A percentile compares a stretch with the other conserved stretches of the same genome.
Conservation (phyloP, 2,329 filamentous ascomycete genomes). For the Colletotrichum orbiculare region DNA sequence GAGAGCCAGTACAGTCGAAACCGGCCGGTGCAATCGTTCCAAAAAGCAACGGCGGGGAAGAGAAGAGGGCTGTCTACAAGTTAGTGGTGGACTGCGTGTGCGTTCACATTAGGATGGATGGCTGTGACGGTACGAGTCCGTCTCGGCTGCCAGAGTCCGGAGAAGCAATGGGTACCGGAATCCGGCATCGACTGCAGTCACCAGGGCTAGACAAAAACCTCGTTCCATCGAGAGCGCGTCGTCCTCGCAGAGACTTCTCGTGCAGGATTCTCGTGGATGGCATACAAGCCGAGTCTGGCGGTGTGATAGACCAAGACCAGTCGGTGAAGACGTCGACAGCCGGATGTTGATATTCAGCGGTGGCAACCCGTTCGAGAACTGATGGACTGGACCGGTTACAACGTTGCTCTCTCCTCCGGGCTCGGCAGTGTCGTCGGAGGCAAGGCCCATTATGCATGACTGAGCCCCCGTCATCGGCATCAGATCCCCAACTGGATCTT, state of each 20-base stretch:
- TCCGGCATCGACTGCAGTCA: neutral
- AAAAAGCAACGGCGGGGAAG: too few relatives aligned
- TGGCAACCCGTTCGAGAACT: constrained; percentile 13
- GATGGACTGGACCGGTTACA: constrained; percentile 11
- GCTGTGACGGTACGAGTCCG: neutral
- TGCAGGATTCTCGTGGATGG: constrained; percentile 1
- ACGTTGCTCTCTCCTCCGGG: constrained; percentile 2
- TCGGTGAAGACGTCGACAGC: constrained; percentile 9
- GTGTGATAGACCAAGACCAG: constrained; percentile 14
- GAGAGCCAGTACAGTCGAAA: too few relatives aligned
- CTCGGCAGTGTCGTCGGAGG: constrained; percentile 17
- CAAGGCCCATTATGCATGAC: constrained; percentile 16
- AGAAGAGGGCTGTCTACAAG: too few relatives aligned
- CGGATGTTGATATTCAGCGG: constrained; percentile 28
- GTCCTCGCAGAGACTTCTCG: too few relatives aligned
- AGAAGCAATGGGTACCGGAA: constrained; percentile 24
- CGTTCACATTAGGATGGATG: neutral
- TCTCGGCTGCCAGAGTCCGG: constrained; percentile 4
- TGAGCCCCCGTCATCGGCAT: constrained; percentile 23
- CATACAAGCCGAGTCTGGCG: neutral
- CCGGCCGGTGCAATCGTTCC: too few relatives aligned
- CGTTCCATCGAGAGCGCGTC: too few relatives aligned
- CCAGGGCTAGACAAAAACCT: too few relatives aligned
- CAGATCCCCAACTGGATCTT: constrained; percentile 34
- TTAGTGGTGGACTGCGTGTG: too few relatives aligned